Base-by-base conservation (phyloP, 2,329 filamentous ascomycete species). In the Nigrograna mackinnonii region DNA sequence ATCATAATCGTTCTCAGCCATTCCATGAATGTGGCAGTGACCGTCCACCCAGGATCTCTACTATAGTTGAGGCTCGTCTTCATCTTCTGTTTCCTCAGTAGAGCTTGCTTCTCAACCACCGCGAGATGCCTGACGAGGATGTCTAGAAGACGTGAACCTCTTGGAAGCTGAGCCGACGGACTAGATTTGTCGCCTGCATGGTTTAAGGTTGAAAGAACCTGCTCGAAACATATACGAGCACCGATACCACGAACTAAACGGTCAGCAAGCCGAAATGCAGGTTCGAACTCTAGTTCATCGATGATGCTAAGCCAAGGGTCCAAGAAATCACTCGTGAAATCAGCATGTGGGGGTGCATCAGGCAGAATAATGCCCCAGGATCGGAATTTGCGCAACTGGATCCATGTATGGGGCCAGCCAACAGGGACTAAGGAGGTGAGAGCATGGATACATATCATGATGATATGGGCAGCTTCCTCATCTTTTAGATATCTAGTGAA, bases 1-100 rank as follows among this genome's bases (percentile, higher is more conserved):
- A 95, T 70, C 58, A 96, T 80, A 1, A 94, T 78, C 0, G 85
- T 84, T 45, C 87, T 78, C 16, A 86, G 80, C 86, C 86, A 91
- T 56, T 90, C 86, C 19, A 90, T 68, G 5, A 68, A 64, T 1
- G 62, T 59, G 6, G 64, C 52, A 13, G 63, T 63, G 2, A 67
- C 52, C 5, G 62, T 67, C 66, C 65, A 68, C 4, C 64, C 64
- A 5, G 64, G 66, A 33, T 68, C 64, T 6, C 55, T 53, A 7
- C 42, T 35, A 3, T 35, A 19, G 12, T 42, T 50, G 6, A 43
- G 43, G 11, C 37, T 44, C 4, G 48, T 35, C 7, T 48, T 57
- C 44, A 55, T 39, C 35, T 42, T 58, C n/a, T 31, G 43, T 31
- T 57, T 64, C n/a, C 33, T 50, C n/a, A 41, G 36, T 11, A 60